phyloP scores from a whole-genome alignment of 768 basidiomycete genomes.

The Dictyophora rubrovolvata region DNA sequence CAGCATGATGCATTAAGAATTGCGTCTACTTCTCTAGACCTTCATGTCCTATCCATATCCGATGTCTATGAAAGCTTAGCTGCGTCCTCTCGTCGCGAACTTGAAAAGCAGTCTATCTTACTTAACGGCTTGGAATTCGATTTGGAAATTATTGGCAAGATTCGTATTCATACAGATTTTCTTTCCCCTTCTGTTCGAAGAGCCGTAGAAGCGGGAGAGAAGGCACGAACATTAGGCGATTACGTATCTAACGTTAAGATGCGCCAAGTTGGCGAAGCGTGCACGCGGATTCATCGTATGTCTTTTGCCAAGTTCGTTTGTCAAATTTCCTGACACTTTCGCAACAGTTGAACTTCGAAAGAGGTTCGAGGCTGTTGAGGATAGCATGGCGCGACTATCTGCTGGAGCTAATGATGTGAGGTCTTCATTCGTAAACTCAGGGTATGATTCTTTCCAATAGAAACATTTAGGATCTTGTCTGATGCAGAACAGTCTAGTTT shows the following conservation, averaged over 20 bases:
- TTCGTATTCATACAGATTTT: slow-evolving; percentile 67
- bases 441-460: slow-evolving; percentile 26
- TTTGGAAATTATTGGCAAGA: slow-evolving; percentile 54
- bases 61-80: slow-evolving; percentile 62
- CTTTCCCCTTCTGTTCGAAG: slow-evolving; percentile 55
- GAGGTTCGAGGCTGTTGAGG: slow-evolving; percentile 46
- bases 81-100: slow-evolving; percentile 45
- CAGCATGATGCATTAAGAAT: slow-evolving; percentile 67
- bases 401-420: slow-evolving; percentile 54
- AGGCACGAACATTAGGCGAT: slow-evolving; percentile 61
- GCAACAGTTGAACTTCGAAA: slow-evolving; percentile 45
- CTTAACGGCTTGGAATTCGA: slow-evolving; percentile 61
- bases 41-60: slow-evolving; percentile 58
- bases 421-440: slow-evolving; percentile 32
- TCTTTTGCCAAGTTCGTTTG: slow-evolving; percentile 9
- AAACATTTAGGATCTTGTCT: not conserved
- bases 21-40: slow-evolving; percentile 62
- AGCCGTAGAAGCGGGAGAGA: slow-evolving; percentile 63
- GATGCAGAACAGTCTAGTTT: slow-evolving; percentile 35
- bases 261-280: slow-evolving; percentile 68
- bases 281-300: slow-evolving; percentile 58
- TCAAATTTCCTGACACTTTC: not conserved
- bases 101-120: slow-evolving; percentile 54
- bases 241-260: slow-evolving; percentile 75
- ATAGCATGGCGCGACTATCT: slow-evolving; percentile 41